Conservation (phyloP, 306 rosid genomes). For the Citrullus amarus region DNA sequence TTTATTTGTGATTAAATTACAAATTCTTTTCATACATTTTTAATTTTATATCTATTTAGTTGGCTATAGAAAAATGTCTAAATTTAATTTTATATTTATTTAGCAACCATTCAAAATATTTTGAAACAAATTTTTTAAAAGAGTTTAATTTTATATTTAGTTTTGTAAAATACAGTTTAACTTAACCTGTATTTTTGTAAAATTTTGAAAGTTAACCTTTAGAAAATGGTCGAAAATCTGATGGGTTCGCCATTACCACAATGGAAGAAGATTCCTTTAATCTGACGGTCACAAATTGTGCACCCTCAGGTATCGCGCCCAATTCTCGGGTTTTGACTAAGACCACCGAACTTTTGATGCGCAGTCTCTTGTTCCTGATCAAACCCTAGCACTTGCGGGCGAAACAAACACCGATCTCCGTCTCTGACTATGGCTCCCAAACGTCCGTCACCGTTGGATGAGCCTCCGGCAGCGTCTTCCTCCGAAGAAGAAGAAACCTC, state of each 20-base stretch:
- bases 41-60: no score
- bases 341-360: not conserved
- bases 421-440: conserved; percentile 40
- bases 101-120: no score
- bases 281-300: not conserved
- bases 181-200: no score
- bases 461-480: conserved; percentile 62
- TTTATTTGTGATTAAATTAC: no score
- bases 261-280: not conserved
- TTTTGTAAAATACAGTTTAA: no score
- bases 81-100: no score
- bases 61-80: no score
- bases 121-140: no score
- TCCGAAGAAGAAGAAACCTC: conserved; percentile 18
- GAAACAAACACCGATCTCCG: not conserved
- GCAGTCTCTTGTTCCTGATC: not conserved
- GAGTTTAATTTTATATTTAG: no score
- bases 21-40: no score
- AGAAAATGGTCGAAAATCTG: no score
- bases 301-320: not conserved
- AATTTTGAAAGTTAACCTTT: no score
- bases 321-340: not conserved
- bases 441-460: conserved; percentile 50
- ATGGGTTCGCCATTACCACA: not conserved
- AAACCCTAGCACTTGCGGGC: conserved; percentile 1